These are phyloP conservation scores for Parathielavia appendiculata DNA, from an alignment of 495 filamentous ascomycete genomes.

Conservation along the genomic window DNA sequence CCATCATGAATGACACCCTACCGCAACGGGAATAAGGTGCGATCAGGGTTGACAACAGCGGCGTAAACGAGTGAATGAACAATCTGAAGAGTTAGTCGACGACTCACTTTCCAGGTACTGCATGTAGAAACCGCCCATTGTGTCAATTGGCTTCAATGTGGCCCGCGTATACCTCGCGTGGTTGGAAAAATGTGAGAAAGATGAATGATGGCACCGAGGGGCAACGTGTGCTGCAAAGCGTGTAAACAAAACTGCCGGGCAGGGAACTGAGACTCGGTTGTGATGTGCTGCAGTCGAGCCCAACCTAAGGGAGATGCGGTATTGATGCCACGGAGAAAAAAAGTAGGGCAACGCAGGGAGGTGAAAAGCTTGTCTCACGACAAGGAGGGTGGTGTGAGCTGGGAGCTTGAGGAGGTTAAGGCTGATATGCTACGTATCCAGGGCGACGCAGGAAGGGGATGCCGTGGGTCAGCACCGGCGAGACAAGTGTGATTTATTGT, in stretches of 20 bases:
- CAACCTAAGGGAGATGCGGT: constrained; percentile 41
- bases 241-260: constrained; percentile 25
- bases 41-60: constrained; percentile 13
- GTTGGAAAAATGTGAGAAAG: not conserved
- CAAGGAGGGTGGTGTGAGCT: constrained; percentile 35
- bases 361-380: constrained; percentile 41
- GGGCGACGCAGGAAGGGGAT: constrained; percentile 41
- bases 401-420: constrained; percentile 34
- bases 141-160: constrained; percentile 31
- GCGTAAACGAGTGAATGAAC: not conserved
- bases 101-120: constrained; percentile 60
- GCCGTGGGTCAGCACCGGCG: constrained; percentile 47
- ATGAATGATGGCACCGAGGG: constrained; percentile 2
- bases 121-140: constrained; percentile 58
- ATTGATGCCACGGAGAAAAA: constrained; percentile 13
- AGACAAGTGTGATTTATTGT: constrained; percentile 61
- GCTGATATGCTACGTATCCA: constrained; percentile 49
- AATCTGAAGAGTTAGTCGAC: constrained; percentile 22
- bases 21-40: constrained; percentile 23
- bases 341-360: constrained; percentile 32
- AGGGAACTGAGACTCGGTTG: constrained; percentile 34
- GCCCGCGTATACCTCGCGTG: constrained; percentile 6
- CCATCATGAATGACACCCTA: constrained; percentile 24
- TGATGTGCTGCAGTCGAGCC: constrained; percentile 54
- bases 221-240: not conserved